Base-by-base conservation (phyloP, 106 monocot genomes). In the Dioscorea zingiberensis region DNA sequence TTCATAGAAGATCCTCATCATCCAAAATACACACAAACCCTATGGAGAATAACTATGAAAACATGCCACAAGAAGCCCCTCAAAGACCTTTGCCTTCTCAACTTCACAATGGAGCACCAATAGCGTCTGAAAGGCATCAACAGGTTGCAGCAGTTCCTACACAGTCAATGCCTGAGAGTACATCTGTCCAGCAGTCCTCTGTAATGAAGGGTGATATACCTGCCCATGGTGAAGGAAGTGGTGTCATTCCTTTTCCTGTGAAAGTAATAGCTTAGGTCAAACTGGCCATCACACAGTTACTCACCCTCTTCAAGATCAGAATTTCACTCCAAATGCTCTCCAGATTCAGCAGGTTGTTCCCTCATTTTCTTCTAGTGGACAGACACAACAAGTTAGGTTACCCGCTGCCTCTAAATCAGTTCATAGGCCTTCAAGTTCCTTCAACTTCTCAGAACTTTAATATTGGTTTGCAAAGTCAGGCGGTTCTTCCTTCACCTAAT, bases 321-420 rank as follows among this genome's bases (percentile, higher is more conserved):
- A 16, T 47, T 29, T 45, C 17, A 47, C 25, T 21, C 64, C 38
- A 19, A 64, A 74, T 62, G 17, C 47, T 26, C n/a, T n/a, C n/a
- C 65, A 59, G 53, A 55, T 64, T 63, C 75, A 55, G 47, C 81
- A 76, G 54, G 56, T 38, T 62, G 67, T 66, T 54, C 45, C 80
- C 54, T 67, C 71, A 24, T 16, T 67, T 27, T 46, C 71, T 61
- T 71, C 70, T 14, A 67, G 51, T 71, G 60, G 60, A 27, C 23
- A 45, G 28, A 44, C 46, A 4, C 69, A 54, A 12, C 54, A 67
- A 55, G 30, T 22, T 12, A 23, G n/a, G 13, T 19, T n/a, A 23
- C 21, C 24, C 64, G 25, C 47, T 24, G 45, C 64, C 22, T 48
- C 47, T 38, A 25, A 64, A 47, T 47, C 64, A 46, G 47, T n/a